Evolutionary conservation across 768 basidiomycete genomes (phyloP).

Genomic region (Podaxis sp.): DNA sequence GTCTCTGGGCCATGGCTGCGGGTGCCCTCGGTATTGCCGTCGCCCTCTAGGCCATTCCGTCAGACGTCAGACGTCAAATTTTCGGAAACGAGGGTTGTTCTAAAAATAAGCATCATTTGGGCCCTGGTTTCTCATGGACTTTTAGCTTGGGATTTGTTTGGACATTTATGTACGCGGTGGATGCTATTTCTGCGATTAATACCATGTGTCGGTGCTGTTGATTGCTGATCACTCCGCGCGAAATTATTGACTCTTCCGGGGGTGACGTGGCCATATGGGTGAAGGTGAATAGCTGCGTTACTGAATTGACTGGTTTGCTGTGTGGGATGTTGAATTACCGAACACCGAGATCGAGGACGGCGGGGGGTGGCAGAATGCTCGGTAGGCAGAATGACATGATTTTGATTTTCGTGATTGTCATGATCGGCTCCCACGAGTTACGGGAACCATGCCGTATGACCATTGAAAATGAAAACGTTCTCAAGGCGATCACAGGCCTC

Average conservation of each 20-base stretch:
- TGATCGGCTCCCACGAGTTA: too few relatives aligned
- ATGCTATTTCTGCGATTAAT: not conserved
- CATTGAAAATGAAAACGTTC: too few relatives aligned
- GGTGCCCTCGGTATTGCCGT: constrained; percentile 6
- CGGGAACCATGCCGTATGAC: too few relatives aligned
- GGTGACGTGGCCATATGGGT: too few relatives aligned
- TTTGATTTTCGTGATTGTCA: too few relatives aligned
- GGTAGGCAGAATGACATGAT: too few relatives aligned
- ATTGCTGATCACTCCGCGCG: not conserved
- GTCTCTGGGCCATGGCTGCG: constrained; percentile 12
- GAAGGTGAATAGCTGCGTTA: too few relatives aligned
- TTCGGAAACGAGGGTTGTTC: not conserved
- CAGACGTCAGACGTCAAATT: not conserved
- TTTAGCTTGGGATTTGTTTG: not conserved
- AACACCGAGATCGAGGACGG: too few relatives aligned
- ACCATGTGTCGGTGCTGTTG: not conserved
- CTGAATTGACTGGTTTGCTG: too few relatives aligned
- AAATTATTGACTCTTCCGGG: not conserved
- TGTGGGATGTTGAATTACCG: too few relatives aligned
- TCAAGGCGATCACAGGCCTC: too few relatives aligned
- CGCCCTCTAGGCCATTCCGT: not conserved
- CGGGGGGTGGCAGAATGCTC: too few relatives aligned
- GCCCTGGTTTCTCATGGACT: not conserved
- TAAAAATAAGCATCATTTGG: not conserved
- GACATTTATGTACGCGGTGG: not conserved